Conservation (phyloP, 768 basidiomycete species). For the Kondoa malvinella region DNA sequence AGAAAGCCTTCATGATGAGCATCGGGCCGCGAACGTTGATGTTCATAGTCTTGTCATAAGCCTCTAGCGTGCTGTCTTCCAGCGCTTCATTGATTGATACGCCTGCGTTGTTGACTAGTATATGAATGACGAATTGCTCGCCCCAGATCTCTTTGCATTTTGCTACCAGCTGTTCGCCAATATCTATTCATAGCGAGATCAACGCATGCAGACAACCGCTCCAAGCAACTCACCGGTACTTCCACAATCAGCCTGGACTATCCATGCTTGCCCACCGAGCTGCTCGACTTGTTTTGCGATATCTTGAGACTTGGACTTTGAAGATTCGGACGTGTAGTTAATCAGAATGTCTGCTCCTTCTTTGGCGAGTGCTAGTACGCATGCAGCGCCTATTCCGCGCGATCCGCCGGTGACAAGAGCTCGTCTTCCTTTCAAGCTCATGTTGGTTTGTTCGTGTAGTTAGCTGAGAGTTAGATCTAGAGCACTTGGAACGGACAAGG, state of each 20-base stretch:
- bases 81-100: background rate
- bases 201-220: background rate
- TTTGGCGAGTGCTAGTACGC: background rate
- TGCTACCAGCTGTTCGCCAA: background rate
- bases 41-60: background rate
- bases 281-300: background rate
- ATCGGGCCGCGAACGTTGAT: background rate
- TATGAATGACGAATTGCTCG: background rate
- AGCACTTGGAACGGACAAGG: too few relatives aligned
- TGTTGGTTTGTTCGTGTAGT: too few relatives aligned
- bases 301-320: background rate
- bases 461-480: too few relatives aligned
- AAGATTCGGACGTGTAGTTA: background rate
- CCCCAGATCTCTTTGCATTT: background rate
- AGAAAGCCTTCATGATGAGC: background rate
- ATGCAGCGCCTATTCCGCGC: background rate
- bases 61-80: background rate
- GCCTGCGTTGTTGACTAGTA: slow-evolving; percentile 1
- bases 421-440: too few relatives aligned
- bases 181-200: background rate
- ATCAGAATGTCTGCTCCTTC: slow-evolving; percentile 1
- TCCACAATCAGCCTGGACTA: background rate
- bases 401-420: background rate
- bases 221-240: background rate
- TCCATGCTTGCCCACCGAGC: background rate